Conservation (phyloP, 331 rosid species). For the Pyrus hybrid region DNA sequence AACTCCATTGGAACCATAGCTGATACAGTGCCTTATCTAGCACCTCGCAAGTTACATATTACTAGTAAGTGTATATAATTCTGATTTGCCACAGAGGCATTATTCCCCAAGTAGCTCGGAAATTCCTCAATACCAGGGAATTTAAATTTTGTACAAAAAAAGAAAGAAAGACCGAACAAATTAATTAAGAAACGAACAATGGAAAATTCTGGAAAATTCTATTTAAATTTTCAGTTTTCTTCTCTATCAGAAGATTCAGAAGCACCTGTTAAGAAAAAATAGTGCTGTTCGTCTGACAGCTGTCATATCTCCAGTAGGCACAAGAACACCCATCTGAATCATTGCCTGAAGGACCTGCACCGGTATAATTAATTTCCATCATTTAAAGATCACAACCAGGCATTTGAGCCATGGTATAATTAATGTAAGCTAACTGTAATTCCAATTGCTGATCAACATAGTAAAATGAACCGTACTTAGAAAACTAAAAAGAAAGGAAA, state of each 20-base stretch:
- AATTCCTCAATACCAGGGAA: neutral
- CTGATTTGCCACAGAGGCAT: neutral
- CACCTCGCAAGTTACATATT: neutral
- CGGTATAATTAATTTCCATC: constrained; percentile 11
- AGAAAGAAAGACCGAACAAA: neutral
- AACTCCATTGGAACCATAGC: neutral
- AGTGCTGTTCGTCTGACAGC: constrained; percentile 89
- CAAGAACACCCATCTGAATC: constrained; percentile 99
- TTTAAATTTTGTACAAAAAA: neutral
- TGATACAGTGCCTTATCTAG: neutral
- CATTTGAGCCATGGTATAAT: constrained; percentile 6
- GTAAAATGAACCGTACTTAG: neutral
- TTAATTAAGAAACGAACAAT: neutral
- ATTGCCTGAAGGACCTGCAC: constrained; percentile 92
- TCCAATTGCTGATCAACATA: neutral
- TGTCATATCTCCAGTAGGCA: constrained; percentile 97
- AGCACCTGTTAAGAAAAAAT: constrained; percentile 83
- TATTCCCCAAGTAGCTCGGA: neutral
- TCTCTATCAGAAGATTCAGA: constrained; percentile 1
- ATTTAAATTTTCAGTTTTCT: neutral
- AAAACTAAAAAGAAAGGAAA: neutral
- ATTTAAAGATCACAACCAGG: constrained; percentile 13
- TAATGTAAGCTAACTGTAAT: neutral
- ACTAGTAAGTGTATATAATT: neutral
- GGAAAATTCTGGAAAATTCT: neutral